Conservation (phyloP, 805 yeast genomes). For the Geotrichum ghanense region DNA sequence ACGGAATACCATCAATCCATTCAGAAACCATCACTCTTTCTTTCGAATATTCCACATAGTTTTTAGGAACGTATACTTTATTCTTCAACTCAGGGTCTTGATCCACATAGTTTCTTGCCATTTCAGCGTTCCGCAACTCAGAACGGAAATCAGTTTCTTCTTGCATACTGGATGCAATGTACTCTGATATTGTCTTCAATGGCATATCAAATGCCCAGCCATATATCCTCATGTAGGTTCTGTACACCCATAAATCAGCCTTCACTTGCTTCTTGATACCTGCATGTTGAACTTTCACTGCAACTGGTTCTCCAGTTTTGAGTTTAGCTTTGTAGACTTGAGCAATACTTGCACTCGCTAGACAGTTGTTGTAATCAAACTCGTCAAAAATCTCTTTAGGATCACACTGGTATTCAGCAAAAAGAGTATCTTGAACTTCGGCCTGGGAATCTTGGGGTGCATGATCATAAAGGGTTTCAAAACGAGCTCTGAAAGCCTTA, state of each 20-base stretch:
- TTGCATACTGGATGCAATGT: slow-evolving; percentile 43
- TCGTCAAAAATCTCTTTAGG: slow-evolving; percentile 32
- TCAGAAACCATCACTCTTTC: slow-evolving; percentile 49
- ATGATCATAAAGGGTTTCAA: slow-evolving; percentile 48
- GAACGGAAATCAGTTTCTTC: slow-evolving; percentile 52
- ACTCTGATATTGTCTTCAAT: slow-evolving; percentile 41
- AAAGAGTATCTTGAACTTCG: slow-evolving; percentile 23
- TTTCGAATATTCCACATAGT: slow-evolving; percentile 36
- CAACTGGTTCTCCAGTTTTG: slow-evolving; percentile 60
- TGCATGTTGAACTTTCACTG: slow-evolving; percentile 83
- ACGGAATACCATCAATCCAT: slow-evolving; percentile 64
- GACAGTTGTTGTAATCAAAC: slow-evolving; percentile 42
- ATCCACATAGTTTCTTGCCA: slow-evolving; percentile 29
- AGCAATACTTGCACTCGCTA: slow-evolving; percentile 81
- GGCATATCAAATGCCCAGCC: slow-evolving; percentile 54
- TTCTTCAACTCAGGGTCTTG: slow-evolving; percentile 31
- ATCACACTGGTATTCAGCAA: slow-evolving; percentile 28
- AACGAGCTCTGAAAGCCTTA: slow-evolving; percentile 45
- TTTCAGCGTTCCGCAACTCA: slow-evolving; percentile 44
- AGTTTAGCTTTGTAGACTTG: slow-evolving; percentile 80
- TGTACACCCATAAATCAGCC: slow-evolving; percentile 52
- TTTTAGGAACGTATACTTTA: slow-evolving; percentile 45
- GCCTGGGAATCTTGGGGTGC: slow-evolving; percentile 50
- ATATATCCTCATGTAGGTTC: slow-evolving; percentile 39
- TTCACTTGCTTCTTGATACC: slow-evolving; percentile 48